These are phyloP conservation scores for Xylariomycetidae sp. DNA, from an alignment of 2,329 filamentous ascomycete genomes.

Conservation along the genomic window DNA sequence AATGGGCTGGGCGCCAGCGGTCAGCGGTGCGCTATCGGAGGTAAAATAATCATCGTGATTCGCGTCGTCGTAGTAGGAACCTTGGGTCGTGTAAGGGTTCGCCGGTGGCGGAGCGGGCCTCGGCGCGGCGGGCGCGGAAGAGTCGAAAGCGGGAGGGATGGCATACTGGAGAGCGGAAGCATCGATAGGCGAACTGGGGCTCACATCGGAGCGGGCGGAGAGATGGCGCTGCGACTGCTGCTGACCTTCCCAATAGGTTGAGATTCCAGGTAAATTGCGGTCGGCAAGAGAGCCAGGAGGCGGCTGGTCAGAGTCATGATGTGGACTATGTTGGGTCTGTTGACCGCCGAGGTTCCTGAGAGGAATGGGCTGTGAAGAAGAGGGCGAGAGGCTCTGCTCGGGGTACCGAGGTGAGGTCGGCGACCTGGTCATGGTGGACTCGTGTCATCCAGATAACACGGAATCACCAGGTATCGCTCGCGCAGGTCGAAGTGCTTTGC, in stretches of 20 bases:
- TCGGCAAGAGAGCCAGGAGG: conserved; percentile 20
- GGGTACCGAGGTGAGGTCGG: conserved; percentile 34
- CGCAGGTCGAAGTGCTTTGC: too few relatives aligned
- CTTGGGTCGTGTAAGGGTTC: conserved; percentile 27
- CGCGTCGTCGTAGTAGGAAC: conserved; percentile 37
- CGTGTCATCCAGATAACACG: conserved; percentile 21
- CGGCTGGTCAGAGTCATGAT: conserved; percentile 14
- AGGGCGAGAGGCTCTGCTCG: conserved; percentile 38
- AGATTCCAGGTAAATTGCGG: conserved; percentile 34
- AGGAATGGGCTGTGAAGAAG: conserved; percentile 58
- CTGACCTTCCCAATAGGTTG: conserved; percentile 48
- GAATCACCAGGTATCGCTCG: too few relatives aligned
- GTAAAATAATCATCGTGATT: conserved; percentile 39
- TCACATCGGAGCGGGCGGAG: conserved; percentile 27
- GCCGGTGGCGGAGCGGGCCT: conserved; percentile 19
- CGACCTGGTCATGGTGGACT: conserved; percentile 37
- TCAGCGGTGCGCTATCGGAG: conserved; percentile 54
- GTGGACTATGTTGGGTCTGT: conserved; percentile 18
- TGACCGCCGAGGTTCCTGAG: conserved; percentile 52
- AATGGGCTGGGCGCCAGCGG: conserved; percentile 49
- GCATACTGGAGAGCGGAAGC: conserved; percentile 47
- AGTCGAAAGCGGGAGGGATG: conserved; percentile 45
- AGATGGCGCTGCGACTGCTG: conserved; percentile 33
- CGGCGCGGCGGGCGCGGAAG: conserved; percentile 15
- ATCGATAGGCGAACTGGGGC: conserved; percentile 46